Evolutionary conservation across 164 flowering plant genomes (phyloP).

Genomic region (Berberis thunbergii): DNA sequence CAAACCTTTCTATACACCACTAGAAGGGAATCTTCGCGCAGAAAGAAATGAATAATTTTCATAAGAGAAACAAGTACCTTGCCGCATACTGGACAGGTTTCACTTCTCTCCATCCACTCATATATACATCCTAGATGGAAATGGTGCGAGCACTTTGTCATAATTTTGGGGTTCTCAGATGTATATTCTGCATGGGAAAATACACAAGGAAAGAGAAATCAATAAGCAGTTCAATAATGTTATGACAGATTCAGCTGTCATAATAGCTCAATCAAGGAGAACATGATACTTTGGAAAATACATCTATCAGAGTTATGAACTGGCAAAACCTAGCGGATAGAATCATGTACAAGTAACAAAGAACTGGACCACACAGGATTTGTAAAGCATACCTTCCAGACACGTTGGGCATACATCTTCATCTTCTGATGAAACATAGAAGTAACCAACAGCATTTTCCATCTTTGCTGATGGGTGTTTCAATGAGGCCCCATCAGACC

Average conservation of each 20-base stretch:
- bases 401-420: conserved; percentile 99
- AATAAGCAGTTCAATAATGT: too few relatives aligned
- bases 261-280: too few relatives aligned
- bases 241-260: not conserved
- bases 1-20: too few relatives aligned
- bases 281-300: too few relatives aligned
- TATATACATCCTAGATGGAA: conserved; percentile 77
- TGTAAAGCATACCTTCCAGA: conserved; percentile 62
- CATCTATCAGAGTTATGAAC: too few relatives aligned
- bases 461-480: conserved; percentile 39
- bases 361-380: not conserved
- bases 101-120: conserved; percentile 83
- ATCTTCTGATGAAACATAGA: conserved; percentile 74
- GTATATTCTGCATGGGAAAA: conserved; percentile 63
- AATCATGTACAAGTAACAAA: not conserved
- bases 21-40: too few relatives aligned
- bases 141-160: conserved; percentile 84
- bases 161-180: conserved; percentile 77
- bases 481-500: conserved; percentile 40
- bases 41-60: not conserved
- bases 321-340: not conserved
- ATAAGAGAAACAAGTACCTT: conserved; percentile 39
- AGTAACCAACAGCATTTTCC: conserved; percentile 29
- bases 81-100: conserved; percentile 75
- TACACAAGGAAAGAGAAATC: not conserved